Evolutionary conservation across 1,139 yeast species (phyloP).

Genomic region (Pichia inconspicua): DNA sequence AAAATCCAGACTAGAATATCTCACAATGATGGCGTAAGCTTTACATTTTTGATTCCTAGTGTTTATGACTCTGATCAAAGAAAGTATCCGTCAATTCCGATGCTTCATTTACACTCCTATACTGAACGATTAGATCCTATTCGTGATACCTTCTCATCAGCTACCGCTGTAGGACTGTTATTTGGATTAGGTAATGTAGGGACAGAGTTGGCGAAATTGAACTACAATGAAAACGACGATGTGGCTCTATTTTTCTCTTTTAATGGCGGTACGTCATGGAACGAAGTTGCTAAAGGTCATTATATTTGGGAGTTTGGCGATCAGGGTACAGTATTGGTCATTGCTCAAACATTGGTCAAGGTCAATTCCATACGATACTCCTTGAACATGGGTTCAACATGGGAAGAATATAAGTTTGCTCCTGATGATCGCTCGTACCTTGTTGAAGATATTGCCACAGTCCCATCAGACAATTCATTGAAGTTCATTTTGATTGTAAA

Average conservation of each 20-base stretch:
- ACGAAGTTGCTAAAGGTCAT: slow-evolving; percentile 62
- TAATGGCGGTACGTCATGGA: slow-evolving; percentile 92
- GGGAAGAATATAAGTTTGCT: slow-evolving; percentile 61
- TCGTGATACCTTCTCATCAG: slow-evolving; percentile 81
- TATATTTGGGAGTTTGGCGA: slow-evolving; percentile 96
- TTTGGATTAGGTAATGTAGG: slow-evolving; percentile 93
- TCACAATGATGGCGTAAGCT: slow-evolving; percentile 87
- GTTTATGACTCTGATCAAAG: slow-evolving; percentile 53
- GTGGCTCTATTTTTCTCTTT: slow-evolving; percentile 57
- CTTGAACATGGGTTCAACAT: slow-evolving; percentile 69
- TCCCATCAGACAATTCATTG: slow-evolving; percentile 82
- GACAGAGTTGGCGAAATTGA: slow-evolving; percentile 38
- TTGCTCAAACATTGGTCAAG: slow-evolving; percentile 50
- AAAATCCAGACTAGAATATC: slow-evolving; percentile 65
- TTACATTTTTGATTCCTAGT: slow-evolving; percentile 72
- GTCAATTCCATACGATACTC: slow-evolving; percentile 62
- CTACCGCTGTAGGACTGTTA: slow-evolving; percentile 81
- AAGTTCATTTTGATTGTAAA: slow-evolving; percentile 52
- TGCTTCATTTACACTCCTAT: slow-evolving; percentile 83
- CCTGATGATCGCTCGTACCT: slow-evolving; percentile 39
- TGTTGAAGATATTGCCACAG: slow-evolving; percentile 74
- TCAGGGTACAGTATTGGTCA: slow-evolving; percentile 76
- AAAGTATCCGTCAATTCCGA: slow-evolving; percentile 44
- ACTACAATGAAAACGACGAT: slow-evolving; percentile 34
- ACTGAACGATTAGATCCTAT: slow-evolving; percentile 72